A percentile compares a stretch with the other conserved stretches of the same genome.
These are phyloP conservation scores for Metarhizium album DNA, from an alignment of 2,329 filamentous ascomycete species.

Conservation along the genomic window DNA sequence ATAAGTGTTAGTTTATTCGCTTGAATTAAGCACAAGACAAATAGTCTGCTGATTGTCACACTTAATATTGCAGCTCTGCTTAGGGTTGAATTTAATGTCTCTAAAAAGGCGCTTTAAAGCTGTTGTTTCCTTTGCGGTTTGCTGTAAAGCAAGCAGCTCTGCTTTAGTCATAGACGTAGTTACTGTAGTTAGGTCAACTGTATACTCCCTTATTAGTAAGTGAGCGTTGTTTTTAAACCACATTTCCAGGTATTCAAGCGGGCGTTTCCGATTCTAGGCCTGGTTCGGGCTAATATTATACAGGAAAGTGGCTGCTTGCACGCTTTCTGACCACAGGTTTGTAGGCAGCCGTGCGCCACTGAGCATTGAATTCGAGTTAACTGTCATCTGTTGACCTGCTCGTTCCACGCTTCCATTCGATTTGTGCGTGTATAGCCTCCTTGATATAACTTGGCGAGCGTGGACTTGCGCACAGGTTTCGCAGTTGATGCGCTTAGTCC, in stretches of 20 bases:
- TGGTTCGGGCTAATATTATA: neutral
- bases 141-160: neutral
- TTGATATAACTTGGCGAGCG: neutral
- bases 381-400: neutral
- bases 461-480: neutral
- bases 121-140: neutral
- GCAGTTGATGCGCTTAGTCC: neutral
- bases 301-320: neutral
- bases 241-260: neutral
- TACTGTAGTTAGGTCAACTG: neutral
- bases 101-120: neutral
- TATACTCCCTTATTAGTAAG: neutral
- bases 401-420: neutral
- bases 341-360: neutral
- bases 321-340: neutral
- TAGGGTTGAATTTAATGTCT: neutral
- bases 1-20: neutral
- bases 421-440: neutral
- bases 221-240: neutral
- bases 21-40: neutral
- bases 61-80: neutral
- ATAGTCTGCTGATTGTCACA: neutral
- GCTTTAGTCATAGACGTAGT: neutral
- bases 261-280: neutral
- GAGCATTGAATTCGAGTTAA: neutral